Evolutionary conservation across 805 yeast species (phyloP).

Genomic region (Saccharomycopsis sp.): DNA sequence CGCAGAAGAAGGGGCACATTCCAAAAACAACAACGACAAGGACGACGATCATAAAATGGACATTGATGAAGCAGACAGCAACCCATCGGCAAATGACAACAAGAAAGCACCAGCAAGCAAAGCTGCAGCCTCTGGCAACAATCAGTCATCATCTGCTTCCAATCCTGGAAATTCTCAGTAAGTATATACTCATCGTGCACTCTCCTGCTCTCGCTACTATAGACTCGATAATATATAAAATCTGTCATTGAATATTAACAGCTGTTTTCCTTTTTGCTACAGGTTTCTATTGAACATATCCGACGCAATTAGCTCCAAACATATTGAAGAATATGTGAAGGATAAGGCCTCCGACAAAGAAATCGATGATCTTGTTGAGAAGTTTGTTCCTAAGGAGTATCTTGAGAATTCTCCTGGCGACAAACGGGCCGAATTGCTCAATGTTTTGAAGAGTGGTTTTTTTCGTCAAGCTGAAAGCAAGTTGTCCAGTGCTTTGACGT

Average conservation of each 20-base stretch:
- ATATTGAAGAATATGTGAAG: slow-evolving; percentile 8
- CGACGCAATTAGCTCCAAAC: background rate
- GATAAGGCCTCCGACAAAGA: slow-evolving; percentile 29
- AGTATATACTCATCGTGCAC: background rate
- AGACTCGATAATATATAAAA: background rate
- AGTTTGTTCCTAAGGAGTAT: slow-evolving; percentile 35
- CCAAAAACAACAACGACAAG: background rate
- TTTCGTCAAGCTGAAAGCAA: slow-evolving; percentile 38
- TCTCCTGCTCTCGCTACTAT: background rate
- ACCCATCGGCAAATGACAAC: no score
- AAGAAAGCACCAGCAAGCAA: background rate
- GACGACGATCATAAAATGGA: slow-evolving; percentile 5
- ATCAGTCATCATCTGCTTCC: background rate
- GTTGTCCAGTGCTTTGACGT: slow-evolving; percentile 35
- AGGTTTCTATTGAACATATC: background rate
- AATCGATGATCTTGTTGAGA: slow-evolving; percentile 30
- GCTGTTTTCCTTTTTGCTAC: background rate
- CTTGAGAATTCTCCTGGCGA: slow-evolving; percentile 24
- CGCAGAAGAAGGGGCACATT: slow-evolving; percentile 18
- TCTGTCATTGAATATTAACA: background rate
- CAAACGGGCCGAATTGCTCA: slow-evolving; percentile 34
- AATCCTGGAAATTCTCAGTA: background rate
- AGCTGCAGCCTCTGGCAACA: background rate
- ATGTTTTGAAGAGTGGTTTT: slow-evolving; percentile 42
- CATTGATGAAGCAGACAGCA: background rate